Base-by-base conservation (phyloP, 2,329 filamentous ascomycete genomes). In the Penicillium sp. region DNA sequence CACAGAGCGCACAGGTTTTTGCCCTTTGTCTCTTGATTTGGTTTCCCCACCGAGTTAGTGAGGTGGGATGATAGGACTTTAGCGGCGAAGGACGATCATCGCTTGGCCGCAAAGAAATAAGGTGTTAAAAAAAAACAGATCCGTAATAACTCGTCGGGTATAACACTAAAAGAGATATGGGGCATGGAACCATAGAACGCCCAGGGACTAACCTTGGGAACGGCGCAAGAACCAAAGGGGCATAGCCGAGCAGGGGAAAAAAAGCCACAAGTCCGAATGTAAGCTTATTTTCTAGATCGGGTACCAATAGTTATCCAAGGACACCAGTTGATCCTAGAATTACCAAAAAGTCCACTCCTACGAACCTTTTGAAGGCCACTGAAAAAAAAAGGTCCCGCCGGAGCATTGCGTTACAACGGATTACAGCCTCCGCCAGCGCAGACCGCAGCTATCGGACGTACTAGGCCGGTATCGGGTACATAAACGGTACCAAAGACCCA, bases 1-100 rank as follows among this genome's bases (percentile, higher is more conserved):
- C 42, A 48, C 47, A 49, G 49, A 52, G 38, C 54, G 54, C 51
- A 58, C 52, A 60, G 26, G 44, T 48, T 58, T 59, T 54, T 50
- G 24, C 33, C 47, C 33, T 49, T 45, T 47, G 24, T 49, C 50
- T 53, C 47, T 56, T 47, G 18, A 21, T 33, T 41, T 46, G 49
- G 49, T 28, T 55, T 60, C 59, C 47, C 59, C 55, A 62, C 57
- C 43, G 26, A 26, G 42, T 49, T 34, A 49, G 36, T 53, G 31
- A 54, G 33, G 49, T 57, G 51, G 52, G 53, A 55, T 52, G 21
- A 45, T 53, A 33, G 41, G 42, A 56, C 49, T 42, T 42, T 47
- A 56, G 51, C 47, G 44, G 45, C 41, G 45, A 56, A 52, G 51
- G 60, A 42, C 52, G 59, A 63, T 63, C 60, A 60, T 60, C 56